These are phyloP conservation scores for Gossypium rotundifolium DNA, from an alignment of 345 rosid genomes.

Conservation along the genomic window DNA sequence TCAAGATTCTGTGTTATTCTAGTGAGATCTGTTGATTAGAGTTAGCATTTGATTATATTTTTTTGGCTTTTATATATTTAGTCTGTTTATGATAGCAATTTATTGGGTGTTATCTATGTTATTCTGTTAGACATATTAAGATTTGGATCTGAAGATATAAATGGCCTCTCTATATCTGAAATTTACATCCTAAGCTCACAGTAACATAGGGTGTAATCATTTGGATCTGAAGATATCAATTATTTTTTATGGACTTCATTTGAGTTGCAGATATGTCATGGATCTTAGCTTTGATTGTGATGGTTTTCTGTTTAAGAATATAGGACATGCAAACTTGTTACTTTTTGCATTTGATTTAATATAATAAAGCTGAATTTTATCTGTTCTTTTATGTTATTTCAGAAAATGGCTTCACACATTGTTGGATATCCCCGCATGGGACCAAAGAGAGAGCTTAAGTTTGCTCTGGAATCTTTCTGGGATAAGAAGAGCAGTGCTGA, in stretches of 20 bases:
- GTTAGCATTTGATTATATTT: neutral
- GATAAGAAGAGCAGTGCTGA: slow-evolving; percentile 88
- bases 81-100: neutral
- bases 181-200: neutral
- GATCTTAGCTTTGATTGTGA: neutral
- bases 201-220: neutral
- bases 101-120: neutral
- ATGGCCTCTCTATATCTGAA: neutral
- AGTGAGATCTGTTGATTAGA: neutral
- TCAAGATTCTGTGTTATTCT: neutral
- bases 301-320: neutral
- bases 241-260: neutral
- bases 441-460: slow-evolving; percentile 97
- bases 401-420: slow-evolving; percentile 88
- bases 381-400: slow-evolving; percentile 11
- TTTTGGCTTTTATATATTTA: neutral
- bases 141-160: neutral
- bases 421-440: slow-evolving; percentile 99
- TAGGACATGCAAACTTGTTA: neutral
- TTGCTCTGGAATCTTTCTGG: slow-evolving; percentile 98
- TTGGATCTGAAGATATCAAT: neutral
- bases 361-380: slow-evolving; percentile 14
- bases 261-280: neutral
- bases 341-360: neutral
- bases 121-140: neutral